phyloP scores from a whole-genome alignment of 2,329 filamentous ascomycete species.

The Pseudogymnoascus sp. region DNA sequence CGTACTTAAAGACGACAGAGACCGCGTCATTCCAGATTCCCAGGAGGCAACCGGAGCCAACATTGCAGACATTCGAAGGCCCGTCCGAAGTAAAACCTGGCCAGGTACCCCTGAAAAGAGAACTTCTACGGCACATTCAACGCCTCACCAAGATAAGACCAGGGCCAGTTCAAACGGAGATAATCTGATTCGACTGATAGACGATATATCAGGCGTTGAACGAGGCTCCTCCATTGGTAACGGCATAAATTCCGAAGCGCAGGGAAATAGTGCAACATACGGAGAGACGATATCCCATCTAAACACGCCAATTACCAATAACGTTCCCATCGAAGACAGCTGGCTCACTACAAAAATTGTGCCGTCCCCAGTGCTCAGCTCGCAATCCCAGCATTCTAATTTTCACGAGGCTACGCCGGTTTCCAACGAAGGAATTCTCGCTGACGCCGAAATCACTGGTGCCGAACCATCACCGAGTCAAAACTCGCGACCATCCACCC shows the following conservation, averaged over 20 bases:
- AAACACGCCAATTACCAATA: neutral
- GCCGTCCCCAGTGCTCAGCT: neutral
- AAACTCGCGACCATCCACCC: neutral
- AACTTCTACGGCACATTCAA: neutral
- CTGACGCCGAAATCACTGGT: neutral
- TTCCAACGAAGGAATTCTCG: neutral
- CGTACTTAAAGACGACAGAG: conserved; percentile 12
- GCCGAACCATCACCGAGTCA: neutral
- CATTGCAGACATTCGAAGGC: conserved; percentile 19
- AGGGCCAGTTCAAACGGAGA: neutral
- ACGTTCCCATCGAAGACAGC: neutral
- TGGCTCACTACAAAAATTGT: conserved; percentile 1
- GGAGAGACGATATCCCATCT: neutral
- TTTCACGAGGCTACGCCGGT: neutral
- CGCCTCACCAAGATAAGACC: neutral
- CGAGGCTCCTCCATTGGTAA: neutral
- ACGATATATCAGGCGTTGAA: neutral
- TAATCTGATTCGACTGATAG: neutral
- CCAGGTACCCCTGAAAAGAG: neutral
- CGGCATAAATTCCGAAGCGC: neutral
- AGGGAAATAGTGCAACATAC: neutral
- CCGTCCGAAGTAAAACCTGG: conserved; percentile 11
- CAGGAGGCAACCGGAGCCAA: conserved; percentile 25
- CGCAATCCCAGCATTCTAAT: neutral
- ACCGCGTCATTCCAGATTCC: conserved; percentile 28